Evolutionary conservation across 2,329 filamentous ascomycete genomes (phyloP).

Genomic region (Sporothrix phasma): DNA sequence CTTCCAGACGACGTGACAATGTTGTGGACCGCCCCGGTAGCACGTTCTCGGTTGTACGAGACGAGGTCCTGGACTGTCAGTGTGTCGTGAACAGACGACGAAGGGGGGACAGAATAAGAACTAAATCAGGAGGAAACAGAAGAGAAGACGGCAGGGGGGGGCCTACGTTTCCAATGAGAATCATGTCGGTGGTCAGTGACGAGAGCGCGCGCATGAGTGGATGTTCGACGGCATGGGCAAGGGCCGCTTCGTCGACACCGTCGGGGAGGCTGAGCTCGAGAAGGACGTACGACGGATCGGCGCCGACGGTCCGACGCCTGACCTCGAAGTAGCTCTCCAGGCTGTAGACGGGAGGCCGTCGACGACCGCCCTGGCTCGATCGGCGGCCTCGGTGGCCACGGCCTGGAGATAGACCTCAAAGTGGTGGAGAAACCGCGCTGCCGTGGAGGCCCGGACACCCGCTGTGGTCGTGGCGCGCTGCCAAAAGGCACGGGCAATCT

Average conservation of each 20-base stretch:
- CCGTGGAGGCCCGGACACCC: conserved; percentile 15
- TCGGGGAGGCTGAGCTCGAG: conserved; percentile 20
- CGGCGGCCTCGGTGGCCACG: conserved; percentile 21
- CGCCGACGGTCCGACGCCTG: conserved; percentile 23
- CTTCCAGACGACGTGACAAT: conserved; percentile 24
- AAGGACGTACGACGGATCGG: conserved; percentile 20
- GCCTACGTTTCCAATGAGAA: conserved; percentile 23
- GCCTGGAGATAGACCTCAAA: conserved; percentile 22
- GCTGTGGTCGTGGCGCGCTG: conserved; percentile 15
- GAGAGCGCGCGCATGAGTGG: conserved; percentile 18
- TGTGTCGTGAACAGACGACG: too few species aligned
- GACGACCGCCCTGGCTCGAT: conserved; percentile 12
- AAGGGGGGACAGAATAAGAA: too few species aligned
- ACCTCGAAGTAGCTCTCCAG: conserved; percentile 22
- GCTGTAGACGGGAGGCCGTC: conserved; percentile 1
- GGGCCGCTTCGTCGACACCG: not conserved
- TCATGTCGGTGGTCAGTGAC: conserved; percentile 19
- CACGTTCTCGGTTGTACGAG: conserved; percentile 26
- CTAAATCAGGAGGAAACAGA: too few species aligned
- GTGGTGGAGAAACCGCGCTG: conserved; percentile 20
- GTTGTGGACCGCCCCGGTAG: conserved; percentile 25
- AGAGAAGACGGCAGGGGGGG: not conserved
- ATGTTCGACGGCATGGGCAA: conserved; percentile 21
- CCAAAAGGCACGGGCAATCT: conserved; percentile 24
- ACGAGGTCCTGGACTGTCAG: conserved; percentile 20